These are phyloP conservation scores for Podospora pseudoanserina DNA, from an alignment of 495 filamentous ascomycete species.

Conservation along the genomic window DNA sequence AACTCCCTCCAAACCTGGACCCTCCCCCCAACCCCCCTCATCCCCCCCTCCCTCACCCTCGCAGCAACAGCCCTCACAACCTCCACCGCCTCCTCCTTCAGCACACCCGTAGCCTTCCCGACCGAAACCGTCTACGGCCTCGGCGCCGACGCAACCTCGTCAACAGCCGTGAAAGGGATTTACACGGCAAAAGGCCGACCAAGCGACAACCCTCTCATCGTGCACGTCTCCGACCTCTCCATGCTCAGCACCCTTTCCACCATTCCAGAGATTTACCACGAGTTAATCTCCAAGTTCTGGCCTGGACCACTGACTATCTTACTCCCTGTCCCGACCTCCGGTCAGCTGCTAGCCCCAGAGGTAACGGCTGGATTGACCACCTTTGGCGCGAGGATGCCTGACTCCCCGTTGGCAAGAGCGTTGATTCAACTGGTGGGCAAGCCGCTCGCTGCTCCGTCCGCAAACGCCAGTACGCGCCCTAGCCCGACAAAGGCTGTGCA, in stretches of 20 bases:
- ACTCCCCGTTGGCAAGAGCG: slow-evolving; percentile 74
- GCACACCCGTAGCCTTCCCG: slow-evolving; percentile 86
- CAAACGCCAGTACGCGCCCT: slow-evolving; percentile 89
- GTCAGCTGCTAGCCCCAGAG: slow-evolving; percentile 63
- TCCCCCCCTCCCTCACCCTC: slow-evolving; percentile 40
- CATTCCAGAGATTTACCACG: slow-evolving; percentile 59
- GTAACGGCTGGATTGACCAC: slow-evolving; percentile 80
- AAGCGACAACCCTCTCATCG: slow-evolving; percentile 90
- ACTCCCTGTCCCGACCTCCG: slow-evolving; percentile 64
- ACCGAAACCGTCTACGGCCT: slow-evolving; percentile 98
- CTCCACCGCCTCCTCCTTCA: slow-evolving; percentile 53
- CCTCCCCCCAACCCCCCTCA: slow-evolving; percentile 9
- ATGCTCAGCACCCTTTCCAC: slow-evolving; percentile 68
- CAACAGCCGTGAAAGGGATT: slow-evolving; percentile 79
- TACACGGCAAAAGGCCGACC: slow-evolving; percentile 87
- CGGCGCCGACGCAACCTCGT: slow-evolving; percentile 80
- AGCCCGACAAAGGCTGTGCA: slow-evolving; percentile 87
- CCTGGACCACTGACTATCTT: slow-evolving; percentile 92
- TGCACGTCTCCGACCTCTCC: slow-evolving; percentile 77
- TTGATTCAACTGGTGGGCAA: slow-evolving; percentile 72
- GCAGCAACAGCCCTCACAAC: slow-evolving; percentile 61
- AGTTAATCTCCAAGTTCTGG: slow-evolving; percentile 84
- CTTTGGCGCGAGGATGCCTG: slow-evolving; percentile 88
- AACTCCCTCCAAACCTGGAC: slow-evolving; percentile 11
- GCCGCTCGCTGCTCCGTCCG: slow-evolving; percentile 90